These are phyloP conservation scores for Adansonia rubrostipa DNA, from an alignment of 441 rosid genomes.

Conservation along the genomic window DNA sequence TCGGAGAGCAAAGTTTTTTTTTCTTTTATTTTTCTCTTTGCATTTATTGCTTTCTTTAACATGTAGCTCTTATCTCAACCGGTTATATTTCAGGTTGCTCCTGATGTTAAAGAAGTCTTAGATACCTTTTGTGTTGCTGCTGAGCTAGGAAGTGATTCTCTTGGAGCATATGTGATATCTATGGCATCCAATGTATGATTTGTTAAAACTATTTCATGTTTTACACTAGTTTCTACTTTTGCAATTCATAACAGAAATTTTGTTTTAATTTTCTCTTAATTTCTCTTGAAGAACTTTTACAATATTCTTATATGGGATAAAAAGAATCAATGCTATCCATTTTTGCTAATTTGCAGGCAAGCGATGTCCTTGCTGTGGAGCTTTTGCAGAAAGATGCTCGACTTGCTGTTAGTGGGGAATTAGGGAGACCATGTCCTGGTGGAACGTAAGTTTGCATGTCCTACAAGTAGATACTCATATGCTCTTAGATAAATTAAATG, in stretches of 20 bases:
- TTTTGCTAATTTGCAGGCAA: constrained; percentile 63
- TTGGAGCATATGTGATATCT: constrained; percentile 96
- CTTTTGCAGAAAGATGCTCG: constrained; percentile 95
- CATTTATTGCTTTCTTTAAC: constrained; percentile 21
- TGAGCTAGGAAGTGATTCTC: constrained; percentile 93
- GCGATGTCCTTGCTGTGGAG: constrained; percentile 96
- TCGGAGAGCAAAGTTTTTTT: constrained; percentile 14
- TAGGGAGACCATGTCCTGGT: constrained; percentile 90
- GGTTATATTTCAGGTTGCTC: constrained; percentile 61
- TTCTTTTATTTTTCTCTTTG: constrained; percentile 6
- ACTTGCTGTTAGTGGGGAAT: constrained; percentile 85
- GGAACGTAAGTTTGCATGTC: constrained; percentile 66
- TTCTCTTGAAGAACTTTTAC: constrained; percentile 4
- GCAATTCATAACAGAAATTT: constrained; percentile 8
- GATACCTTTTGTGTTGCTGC: constrained; percentile 94
- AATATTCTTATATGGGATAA: constrained; percentile 20
- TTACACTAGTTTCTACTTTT: constrained; percentile 14
- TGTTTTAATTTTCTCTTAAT: neutral
- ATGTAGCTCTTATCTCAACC: neutral
- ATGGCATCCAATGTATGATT: constrained; percentile 91
- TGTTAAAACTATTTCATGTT: constrained; percentile 25
- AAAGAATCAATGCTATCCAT: constrained; percentile 25
- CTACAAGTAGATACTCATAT: neutral
- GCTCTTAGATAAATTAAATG: constrained; percentile 1
- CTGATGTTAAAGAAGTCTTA: constrained; percentile 84